Base-by-base conservation (phyloP, 495 filamentous ascomycete species). In the Annulohypoxylon nitens region DNA sequence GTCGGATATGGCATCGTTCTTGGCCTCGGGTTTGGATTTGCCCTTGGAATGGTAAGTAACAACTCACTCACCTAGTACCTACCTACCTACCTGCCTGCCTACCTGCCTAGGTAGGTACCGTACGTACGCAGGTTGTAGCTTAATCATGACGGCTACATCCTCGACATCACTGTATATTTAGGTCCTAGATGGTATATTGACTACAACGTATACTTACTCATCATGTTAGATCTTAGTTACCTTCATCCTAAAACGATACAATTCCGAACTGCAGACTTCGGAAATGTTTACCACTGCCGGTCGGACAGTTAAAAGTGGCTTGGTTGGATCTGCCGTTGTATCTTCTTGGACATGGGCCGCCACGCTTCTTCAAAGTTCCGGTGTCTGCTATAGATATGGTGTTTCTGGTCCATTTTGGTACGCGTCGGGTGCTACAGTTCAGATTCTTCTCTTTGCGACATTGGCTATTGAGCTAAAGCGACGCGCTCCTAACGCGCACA, bases 201-300 rank as follows among this genome's bases (percentile, higher is more conserved):
- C 51, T 8, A 34, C 51, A 55, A 30, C 9, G 10, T 54, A 41
- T 72, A 66, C 47, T 69, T 12, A 70, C 61, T 70, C 18, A 47
- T 20, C 0, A 6, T 58, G 71, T 75, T 71, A 83, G 86, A 86
- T 89, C 57, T 77, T 90, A 53, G 92, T 92, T 26, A 97, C 93
- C 9, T 94, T 90, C 85, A 88, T 92, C 59, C 83, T 97, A 63
- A 93, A 91, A 77, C 84, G 92, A 76, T 98, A 97, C 78, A 95
- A 97, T 79, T 87, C 93, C 84, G 95, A 98, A 82, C 87, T 97
- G 6, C 95, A 97, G 82, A 98, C 95, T 0, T 97, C 93, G 0
- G 95, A 98, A 82, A 97, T 97, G 93, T 98, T 98, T 88, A 94
- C 89, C 68, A 98, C 95, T 2, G 95, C 95, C 54, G 95, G 95